A percentile compares a stretch with the other conserved stretches of the same genome.
Conservation (phyloP, 306 rosid genomes). For the Rubus idaeus region DNA sequence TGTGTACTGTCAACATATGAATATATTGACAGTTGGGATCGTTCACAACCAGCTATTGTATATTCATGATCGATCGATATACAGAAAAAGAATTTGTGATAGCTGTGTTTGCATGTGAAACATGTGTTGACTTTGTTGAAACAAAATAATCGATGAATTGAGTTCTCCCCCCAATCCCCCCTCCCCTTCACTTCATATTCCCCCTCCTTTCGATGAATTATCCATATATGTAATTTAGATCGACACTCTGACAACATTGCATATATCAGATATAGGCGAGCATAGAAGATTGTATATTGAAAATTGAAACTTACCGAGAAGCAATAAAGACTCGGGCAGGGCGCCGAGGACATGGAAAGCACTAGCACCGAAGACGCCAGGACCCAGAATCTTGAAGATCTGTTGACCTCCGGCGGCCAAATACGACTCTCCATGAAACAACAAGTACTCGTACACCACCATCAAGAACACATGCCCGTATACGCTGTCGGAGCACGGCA, state of each 20-base stretch:
- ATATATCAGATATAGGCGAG: not conserved
- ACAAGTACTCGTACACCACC: conserved; percentile 51
- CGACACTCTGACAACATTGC: not conserved
- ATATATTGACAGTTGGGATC: not conserved
- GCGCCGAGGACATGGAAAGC: conserved; percentile 62
- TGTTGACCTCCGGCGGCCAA: conserved; percentile 51
- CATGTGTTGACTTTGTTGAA: not conserved
- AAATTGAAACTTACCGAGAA: conserved; percentile 40
- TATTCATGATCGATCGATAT: not conserved
- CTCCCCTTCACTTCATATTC: too few relatives aligned
- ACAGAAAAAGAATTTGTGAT: not conserved
- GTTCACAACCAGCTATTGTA: not conserved
- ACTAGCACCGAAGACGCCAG: conserved; percentile 64
- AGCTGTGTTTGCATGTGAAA: not conserved
- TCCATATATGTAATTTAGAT: not conserved
- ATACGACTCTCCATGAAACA: conserved; percentile 58
- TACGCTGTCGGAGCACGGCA: conserved; percentile 51
- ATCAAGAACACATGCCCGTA: conserved; percentile 50
- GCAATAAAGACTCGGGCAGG: conserved; percentile 56
- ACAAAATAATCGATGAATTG: not conserved
- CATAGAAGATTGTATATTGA: not conserved
- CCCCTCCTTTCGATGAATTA: not conserved
- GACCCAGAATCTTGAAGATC: conserved; percentile 58
- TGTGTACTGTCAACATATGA: too few relatives aligned
- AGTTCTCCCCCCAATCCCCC: too few relatives aligned